These are phyloP conservation scores for Sporisorium reilianum DNA, from an alignment of 1,284 basidiomycete species.

Conservation along the genomic window DNA sequence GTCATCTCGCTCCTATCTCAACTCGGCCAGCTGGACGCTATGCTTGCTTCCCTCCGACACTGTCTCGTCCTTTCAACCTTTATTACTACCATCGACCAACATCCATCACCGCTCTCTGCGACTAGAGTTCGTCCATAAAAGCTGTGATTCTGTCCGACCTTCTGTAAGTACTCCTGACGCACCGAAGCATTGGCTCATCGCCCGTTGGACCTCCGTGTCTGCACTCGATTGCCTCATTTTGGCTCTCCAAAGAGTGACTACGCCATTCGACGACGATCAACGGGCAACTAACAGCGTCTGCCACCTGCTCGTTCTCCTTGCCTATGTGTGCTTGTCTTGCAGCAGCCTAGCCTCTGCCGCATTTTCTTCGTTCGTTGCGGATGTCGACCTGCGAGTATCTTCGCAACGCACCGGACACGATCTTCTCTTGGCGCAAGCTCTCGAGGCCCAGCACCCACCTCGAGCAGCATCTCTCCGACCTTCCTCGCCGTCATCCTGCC, in stretches of 20 bases:
- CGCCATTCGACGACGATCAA: neutral
- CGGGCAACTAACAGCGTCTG: neutral
- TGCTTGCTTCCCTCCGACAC: neutral
- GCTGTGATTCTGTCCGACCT: neutral
- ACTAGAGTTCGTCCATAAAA: neutral
- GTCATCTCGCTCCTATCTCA: neutral
- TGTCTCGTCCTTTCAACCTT: neutral
- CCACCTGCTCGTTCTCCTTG: neutral
- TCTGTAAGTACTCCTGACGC: neutral
- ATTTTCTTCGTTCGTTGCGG: slow-evolving; percentile 5
- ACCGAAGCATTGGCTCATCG: neutral
- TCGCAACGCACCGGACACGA: neutral
- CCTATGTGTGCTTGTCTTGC: neutral
- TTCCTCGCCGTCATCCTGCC: neutral
- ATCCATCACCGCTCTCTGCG: neutral
- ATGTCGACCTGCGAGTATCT: slow-evolving; percentile 14
- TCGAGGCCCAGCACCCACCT: neutral
- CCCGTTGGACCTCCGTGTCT: neutral
- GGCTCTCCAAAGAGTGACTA: no score
- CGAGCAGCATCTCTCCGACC: neutral
- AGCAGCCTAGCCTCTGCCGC: neutral
- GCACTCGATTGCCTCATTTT: neutral
- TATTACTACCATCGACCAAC: neutral
- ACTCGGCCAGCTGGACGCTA: neutral
- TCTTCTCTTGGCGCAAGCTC: neutral